phyloP scores from a whole-genome alignment of 1,139 yeast genomes.

The Starmera stellimalicola region DNA sequence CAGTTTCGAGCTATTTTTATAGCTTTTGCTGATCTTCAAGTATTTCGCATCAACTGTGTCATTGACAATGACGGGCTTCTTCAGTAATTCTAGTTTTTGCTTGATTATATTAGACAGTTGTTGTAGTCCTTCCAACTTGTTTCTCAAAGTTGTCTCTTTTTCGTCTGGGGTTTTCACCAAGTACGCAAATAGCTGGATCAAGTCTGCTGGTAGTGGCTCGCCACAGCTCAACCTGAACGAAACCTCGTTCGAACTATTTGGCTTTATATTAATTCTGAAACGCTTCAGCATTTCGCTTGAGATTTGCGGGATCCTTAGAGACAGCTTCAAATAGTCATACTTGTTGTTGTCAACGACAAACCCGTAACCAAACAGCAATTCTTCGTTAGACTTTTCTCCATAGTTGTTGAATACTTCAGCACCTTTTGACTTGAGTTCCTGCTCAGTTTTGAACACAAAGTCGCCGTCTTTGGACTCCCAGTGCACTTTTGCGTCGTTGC shows the following conservation, averaged over 20 bases:
- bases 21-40: constrained; percentile 27
- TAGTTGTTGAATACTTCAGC: constrained; percentile 66
- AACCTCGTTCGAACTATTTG: constrained; percentile 31
- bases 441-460: constrained; percentile 26
- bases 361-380: constrained; percentile 49
- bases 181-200: constrained; percentile 43
- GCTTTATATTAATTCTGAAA: constrained; percentile 26
- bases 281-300: constrained; percentile 22
- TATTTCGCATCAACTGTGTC: constrained; percentile 7
- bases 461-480: constrained; percentile 39
- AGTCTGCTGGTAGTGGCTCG: constrained; percentile 32
- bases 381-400: constrained; percentile 83
- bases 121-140: constrained; percentile 50
- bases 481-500: constrained; percentile 47
- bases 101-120: constrained; percentile 45
- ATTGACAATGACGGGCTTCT: constrained; percentile 12
- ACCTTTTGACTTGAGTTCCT: constrained; percentile 21
- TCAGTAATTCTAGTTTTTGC: constrained; percentile 31
- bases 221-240: constrained; percentile 25
- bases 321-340: constrained; percentile 54
- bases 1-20: constrained; percentile 35
- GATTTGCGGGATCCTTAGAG: constrained; percentile 37
- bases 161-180: constrained; percentile 40
- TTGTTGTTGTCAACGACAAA: constrained; percentile 54
- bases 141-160: constrained; percentile 33